phyloP scores from a whole-genome alignment of 805 yeast species.

The Sugiyamaella qingdaonensis region DNA sequence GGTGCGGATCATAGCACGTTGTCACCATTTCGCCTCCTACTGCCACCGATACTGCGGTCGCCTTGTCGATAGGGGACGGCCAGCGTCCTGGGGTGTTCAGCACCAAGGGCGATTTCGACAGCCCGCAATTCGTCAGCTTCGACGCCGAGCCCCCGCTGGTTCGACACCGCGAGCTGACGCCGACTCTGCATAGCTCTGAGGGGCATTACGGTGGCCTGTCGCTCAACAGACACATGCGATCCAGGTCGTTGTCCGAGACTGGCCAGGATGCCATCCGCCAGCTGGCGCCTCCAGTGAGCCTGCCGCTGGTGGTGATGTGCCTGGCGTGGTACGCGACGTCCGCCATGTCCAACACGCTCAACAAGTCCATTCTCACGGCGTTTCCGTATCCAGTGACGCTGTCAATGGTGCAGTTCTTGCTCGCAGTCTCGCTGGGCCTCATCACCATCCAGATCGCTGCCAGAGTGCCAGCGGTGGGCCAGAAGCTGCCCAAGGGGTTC shows the following conservation, averaged over 20 bases:
- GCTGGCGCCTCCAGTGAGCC: slow-evolving; percentile 40
- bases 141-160: background rate
- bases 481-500: slow-evolving; percentile 35
- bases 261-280: slow-evolving; percentile 35
- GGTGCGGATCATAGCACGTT: too few relatives aligned
- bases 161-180: slow-evolving; percentile 5
- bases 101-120: background rate
- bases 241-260: slow-evolving; percentile 22
- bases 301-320: slow-evolving; percentile 56
- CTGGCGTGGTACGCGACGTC: slow-evolving; percentile 74
- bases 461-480: slow-evolving; percentile 27
- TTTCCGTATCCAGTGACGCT: slow-evolving; percentile 83
- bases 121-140: background rate
- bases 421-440: slow-evolving; percentile 62
- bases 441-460: slow-evolving; percentile 40
- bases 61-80: background rate
- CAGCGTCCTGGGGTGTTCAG: background rate
- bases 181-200: background rate
- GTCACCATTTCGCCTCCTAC: background rate
- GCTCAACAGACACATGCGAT: slow-evolving; percentile 12
- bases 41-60: background rate
- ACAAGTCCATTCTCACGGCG: slow-evolving; percentile 66
- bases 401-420: slow-evolving; percentile 79
- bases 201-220: background rate
- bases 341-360: slow-evolving; percentile 74